Percentiles rank a stretch among this genome's conserved stretches.
Evolutionary conservation across 352 stramenopile genomes (phyloP).

Genomic region (Phytopythium ostracodes): DNA sequence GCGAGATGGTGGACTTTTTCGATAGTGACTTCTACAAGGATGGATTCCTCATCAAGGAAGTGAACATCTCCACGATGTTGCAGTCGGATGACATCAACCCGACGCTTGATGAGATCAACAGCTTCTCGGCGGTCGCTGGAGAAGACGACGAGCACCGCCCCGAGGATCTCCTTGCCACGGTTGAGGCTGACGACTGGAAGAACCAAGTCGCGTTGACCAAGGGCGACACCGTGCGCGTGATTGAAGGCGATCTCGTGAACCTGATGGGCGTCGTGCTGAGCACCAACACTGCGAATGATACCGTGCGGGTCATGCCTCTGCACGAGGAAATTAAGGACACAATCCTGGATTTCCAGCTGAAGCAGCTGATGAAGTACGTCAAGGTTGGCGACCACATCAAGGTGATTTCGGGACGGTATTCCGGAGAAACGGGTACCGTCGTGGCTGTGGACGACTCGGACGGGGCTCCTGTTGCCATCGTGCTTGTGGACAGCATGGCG

Average conservation of each 20-base stretch:
- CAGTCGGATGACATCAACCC: slow-evolving; percentile 83
- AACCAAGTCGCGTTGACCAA: slow-evolving; percentile 89
- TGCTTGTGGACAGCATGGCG: slow-evolving; percentile 87
- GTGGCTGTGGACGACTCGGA: slow-evolving; percentile 85
- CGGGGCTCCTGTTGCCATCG: slow-evolving; percentile 80
- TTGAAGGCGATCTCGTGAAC: slow-evolving; percentile 86
- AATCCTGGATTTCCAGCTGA: slow-evolving; percentile 87
- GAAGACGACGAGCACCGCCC: slow-evolving; percentile 64
- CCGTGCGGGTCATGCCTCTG: slow-evolving; percentile 85
- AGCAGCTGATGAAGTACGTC: slow-evolving; percentile 89
- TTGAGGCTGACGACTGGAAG: slow-evolving; percentile 85
- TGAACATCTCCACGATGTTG: slow-evolving; percentile 86
- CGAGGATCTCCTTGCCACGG: slow-evolving; percentile 62
- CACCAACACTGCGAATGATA: slow-evolving; percentile 87
- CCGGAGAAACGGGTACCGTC: slow-evolving; percentile 86
- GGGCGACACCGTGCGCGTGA: slow-evolving; percentile 84
- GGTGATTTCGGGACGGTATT: slow-evolving; percentile 87
- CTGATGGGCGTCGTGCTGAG: slow-evolving; percentile 89
- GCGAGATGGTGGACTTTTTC: slow-evolving; percentile 87
- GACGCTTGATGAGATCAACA: slow-evolving; percentile 87
- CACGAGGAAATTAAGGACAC: slow-evolving; percentile 91
- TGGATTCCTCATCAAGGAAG: slow-evolving; percentile 84
- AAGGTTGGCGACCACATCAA: slow-evolving; percentile 92
- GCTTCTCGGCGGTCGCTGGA: slow-evolving; percentile 61
- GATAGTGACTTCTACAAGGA: slow-evolving; percentile 89